Evolutionary conservation across 805 yeast species (phyloP).

Genomic region (Candida glaebosa): DNA sequence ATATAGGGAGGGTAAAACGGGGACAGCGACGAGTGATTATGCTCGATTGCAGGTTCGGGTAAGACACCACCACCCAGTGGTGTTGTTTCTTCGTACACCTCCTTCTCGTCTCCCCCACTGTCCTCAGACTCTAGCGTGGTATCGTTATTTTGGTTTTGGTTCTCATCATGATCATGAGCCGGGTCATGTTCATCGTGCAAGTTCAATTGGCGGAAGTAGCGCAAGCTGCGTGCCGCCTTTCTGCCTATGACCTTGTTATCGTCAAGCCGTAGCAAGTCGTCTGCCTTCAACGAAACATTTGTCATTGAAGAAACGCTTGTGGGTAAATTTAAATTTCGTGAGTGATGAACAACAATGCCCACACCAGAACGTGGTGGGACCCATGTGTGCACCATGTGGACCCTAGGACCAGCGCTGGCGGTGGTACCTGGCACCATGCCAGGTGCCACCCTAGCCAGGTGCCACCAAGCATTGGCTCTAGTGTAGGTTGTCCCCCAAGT

Average conservation of each 20-base stretch:
- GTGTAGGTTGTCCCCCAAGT: no score
- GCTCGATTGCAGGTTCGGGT: neutral
- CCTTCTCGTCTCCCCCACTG: neutral
- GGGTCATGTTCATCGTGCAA: neutral
- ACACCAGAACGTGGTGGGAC: no score
- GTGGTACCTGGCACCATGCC: no score
- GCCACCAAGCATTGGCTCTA: no score
- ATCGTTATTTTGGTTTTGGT: slow-evolving; percentile 7
- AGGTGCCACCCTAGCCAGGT: no score
- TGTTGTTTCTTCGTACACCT: neutral
- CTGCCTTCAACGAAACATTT: neutral
- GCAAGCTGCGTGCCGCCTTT: slow-evolving; percentile 55
- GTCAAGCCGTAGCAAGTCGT: slow-evolving; percentile 3
- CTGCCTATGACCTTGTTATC: slow-evolving; percentile 36
- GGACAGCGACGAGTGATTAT: no score
- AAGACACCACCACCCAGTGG: no score
- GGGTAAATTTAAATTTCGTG: no score
- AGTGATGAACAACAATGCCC: no score
- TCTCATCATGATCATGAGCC: neutral
- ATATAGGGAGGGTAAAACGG: slow-evolving; percentile 32
- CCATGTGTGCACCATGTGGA: no score
- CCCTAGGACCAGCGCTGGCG: no score
- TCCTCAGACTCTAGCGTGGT: slow-evolving; percentile 7
- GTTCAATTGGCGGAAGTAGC: slow-evolving; percentile 43
- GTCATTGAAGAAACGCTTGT: no score